Evolutionary conservation across 2,329 filamentous ascomycete genomes (phyloP), one percentile per base, ranked within the genome.

Genomic region (Aspergillus eucalypticola): DNA sequence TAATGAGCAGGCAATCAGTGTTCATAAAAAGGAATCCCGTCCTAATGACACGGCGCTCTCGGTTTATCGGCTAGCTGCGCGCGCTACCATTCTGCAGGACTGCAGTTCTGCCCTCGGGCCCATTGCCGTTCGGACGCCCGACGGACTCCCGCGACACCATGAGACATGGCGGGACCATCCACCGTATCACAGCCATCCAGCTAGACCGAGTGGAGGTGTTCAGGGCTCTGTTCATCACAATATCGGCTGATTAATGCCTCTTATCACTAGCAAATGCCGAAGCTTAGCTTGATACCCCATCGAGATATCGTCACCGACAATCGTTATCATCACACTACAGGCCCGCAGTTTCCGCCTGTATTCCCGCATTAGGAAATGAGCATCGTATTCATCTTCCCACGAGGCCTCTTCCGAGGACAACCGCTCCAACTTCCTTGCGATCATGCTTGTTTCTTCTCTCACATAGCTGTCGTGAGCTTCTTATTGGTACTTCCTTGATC

Each of bases 81-180:
- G 41, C 10, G 17, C 41, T 23, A 44, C 11, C 19, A 1, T 23
- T 23, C 41, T 44, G 17, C 41, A 44, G 32, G 32, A 35, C 32
- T 35, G 32, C 32, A 13, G 10, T 35, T 35, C 32, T 35, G 32
- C 32, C 10, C 41, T 44, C 13, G 41, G 41, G 41, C 25, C 29
- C 51, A 39, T 23, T 25, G 23, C 11, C 51, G 15, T 54, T 25
- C 53, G 46, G 23, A 55, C 29, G 25, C 5, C 53, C 53, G 53
- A 23, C 53, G 39, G n/a, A 35, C 53, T 55, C 53, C 53, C 53
- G 53, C 39, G 15, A n/a, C 6, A 39, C 51, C 51, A 41, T 46
- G 41, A 55, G 53, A 55, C 53, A 55, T 23, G 4, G 39, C 53
- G 39, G 41, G 19, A 55, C 25, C 13, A 4, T 8, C 25, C 39